phyloP scores from a whole-genome alignment of 2,329 filamentous ascomycete genomes.

The Rhinocladiella similis region DNA sequence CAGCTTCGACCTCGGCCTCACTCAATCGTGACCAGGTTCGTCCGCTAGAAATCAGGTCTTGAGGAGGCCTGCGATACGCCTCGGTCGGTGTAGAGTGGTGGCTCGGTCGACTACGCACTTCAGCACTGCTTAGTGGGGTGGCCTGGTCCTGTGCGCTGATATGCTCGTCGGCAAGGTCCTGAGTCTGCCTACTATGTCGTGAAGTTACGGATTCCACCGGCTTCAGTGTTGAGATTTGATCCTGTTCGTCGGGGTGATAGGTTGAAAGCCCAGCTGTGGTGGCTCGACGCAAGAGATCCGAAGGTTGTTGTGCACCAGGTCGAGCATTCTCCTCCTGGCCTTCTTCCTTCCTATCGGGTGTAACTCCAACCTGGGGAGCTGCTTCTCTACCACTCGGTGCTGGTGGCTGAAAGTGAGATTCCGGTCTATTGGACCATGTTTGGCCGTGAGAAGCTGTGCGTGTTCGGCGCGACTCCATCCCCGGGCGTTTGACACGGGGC shows the following conservation, averaged over 20 bases:
- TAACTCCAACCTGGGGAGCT: constrained; percentile 10
- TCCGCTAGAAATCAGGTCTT: background rate
- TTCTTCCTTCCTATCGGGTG: constrained; percentile 4
- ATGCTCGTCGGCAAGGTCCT: constrained; percentile 5
- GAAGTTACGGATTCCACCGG: background rate
- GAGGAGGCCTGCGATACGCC: background rate
- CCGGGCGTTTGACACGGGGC: constrained; percentile 11
- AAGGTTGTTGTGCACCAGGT: background rate
- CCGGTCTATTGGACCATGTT: background rate
- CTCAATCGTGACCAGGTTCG: background rate
- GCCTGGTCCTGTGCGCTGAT: constrained; percentile 17
- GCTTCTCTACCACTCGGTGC: background rate
- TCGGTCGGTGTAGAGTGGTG: background rate
- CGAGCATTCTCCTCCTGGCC: background rate
- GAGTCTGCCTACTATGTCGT: background rate
- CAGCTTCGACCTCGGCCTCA: constrained; percentile 11
- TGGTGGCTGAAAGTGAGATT: background rate
- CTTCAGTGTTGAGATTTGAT: background rate
- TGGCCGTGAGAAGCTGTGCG: background rate
- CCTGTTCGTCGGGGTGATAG: constrained; percentile 2
- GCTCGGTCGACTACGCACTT: background rate
- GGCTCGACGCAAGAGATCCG: constrained; percentile 12
- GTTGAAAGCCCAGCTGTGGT: constrained; percentile 10
- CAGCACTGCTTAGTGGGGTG: background rate
- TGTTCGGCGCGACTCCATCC: constrained; percentile 4